Base-by-base conservation (phyloP, 1,139 yeast genomes). In the Lodderomyces margitis region DNA sequence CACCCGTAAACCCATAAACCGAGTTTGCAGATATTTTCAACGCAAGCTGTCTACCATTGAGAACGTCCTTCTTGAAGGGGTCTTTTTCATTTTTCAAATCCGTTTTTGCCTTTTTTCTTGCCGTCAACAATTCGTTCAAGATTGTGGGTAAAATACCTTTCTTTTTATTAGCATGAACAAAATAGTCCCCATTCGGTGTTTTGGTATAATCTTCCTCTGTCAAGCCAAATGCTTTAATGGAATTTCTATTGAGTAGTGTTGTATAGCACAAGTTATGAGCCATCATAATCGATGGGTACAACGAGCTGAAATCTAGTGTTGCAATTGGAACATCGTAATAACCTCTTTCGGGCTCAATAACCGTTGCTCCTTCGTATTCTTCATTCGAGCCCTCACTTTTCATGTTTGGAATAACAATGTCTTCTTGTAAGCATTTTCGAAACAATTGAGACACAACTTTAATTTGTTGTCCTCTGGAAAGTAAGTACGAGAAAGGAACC, bases 281-380 rank as follows among this genome's bases (percentile, higher is more conserved):
- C 98, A 92, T 92, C 98, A 94, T 94, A 56, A 94, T 94, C 46
- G 97, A 87, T 5, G 99, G 99, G 62, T 94, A 94, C 74, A 94
- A 76, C 37, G 97, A 88, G 51, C 96, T 89, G 78, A 94, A 94
- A 82, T 94, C 99, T 52, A 94, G 73, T 0, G 99, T 94, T 2
- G 98, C 96, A 58, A 94, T 92, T 0, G 99, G 99, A 8, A 87
- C 92, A 62, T 89, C 96, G 56, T 94, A 94, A 62, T 89, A 94
- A 0, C 98, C 98, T 60, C 98, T 78, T 11, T 74, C 75, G 1
- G 99, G 99, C 59, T 94, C 98, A 62, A 94, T 94, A 52, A 94
- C 99, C 0, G 98, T 94, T 3, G 98, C 99, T 66, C 99, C 99
- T 64, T 94, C 98, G 57, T 91, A 94, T 59, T 91, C 98, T 60